These are phyloP conservation scores for Acanthamoeba healyi DNA, from an alignment of 208 protist species.

Conservation along the genomic window DNA sequence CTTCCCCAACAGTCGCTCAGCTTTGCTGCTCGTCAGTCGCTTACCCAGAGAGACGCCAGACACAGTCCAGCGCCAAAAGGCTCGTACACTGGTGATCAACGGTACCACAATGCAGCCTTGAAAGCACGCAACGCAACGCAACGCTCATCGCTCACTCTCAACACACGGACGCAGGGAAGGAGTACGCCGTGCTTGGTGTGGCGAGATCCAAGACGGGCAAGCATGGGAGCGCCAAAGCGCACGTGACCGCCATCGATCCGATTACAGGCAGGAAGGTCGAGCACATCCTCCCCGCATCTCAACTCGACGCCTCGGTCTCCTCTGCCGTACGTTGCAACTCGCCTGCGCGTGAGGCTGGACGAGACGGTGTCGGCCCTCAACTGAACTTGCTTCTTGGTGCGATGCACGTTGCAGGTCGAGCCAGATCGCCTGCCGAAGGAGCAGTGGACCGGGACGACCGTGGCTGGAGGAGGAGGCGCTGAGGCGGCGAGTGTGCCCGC, in stretches of 20 bases:
- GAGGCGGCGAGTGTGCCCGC: neutral
- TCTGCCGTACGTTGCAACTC: too few relatives aligned
- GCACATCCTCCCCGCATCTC: neutral
- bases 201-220: constrained; percentile 9
- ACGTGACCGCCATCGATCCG: neutral
- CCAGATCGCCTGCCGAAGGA: neutral
- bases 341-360: too few relatives aligned
- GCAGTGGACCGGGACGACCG: too few relatives aligned
- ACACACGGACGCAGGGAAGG: neutral
- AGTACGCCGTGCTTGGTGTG: neutral
- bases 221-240: constrained; percentile 21
- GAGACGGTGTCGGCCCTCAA: too few relatives aligned
- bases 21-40: neutral
- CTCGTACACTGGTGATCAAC: neutral
- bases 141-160: neutral
- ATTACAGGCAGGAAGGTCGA: neutral
- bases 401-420: too few relatives aligned
- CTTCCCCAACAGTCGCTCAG: neutral
- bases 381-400: neutral
- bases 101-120: neutral
- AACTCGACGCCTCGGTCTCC: neutral
- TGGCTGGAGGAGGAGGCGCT: too few relatives aligned
- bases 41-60: neutral
- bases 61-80: neutral
- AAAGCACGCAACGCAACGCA: neutral